Base-by-base conservation (phyloP, 768 basidiomycete genomes). In the Russula brevipes region DNA sequence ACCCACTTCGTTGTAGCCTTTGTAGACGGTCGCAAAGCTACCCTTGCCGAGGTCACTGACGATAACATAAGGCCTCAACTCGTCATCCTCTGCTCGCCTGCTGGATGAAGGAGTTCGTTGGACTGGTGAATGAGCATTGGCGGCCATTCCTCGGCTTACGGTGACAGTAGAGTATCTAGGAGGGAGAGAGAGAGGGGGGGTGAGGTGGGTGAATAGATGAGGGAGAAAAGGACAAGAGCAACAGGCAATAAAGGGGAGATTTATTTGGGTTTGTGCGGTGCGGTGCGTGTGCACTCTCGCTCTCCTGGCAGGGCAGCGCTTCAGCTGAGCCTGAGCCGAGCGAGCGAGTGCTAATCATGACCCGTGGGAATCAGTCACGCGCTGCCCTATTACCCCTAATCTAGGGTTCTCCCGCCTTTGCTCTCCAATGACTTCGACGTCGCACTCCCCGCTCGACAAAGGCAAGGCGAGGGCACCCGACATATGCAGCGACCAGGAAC, bases 21-120 rank as follows among this genome's bases (percentile, higher is more conserved):
- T 91, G 74, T 92, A 95, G 45, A 99, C 96, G 0, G 89, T 96
- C 16, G 96, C 96, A 74, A 98, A 98, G 73, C 90, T 94, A 17
- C 96, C 96, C 73, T 89, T 91, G 41, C 91, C 91, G 59, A 94
- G 85, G 69, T 89, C 84, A 60, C 77, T 79, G 8, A 84, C 84
- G 64, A 93, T 85, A 66, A 93, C 80, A 70, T 92, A 93, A 33
- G 91, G 91, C 68, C 78, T 82, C 50, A 84, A 79, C 67, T 91
- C 88, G 63, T 88, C 85, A 64, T 89, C 87, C 60, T 89, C 86
- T 10, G 73, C 44, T 54, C 66, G 68, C 36, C 54, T 67, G 36
- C 41, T 57, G 5, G 63, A 64, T n/a, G 63, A 64, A 10, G 57
- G 17, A 14, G 47, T 44, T 55, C 47, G 51, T 46, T 55, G 33